Conservation (phyloP, 2,329 filamentous ascomycete species). For the Ophiocordyceps robertsii region DNA sequence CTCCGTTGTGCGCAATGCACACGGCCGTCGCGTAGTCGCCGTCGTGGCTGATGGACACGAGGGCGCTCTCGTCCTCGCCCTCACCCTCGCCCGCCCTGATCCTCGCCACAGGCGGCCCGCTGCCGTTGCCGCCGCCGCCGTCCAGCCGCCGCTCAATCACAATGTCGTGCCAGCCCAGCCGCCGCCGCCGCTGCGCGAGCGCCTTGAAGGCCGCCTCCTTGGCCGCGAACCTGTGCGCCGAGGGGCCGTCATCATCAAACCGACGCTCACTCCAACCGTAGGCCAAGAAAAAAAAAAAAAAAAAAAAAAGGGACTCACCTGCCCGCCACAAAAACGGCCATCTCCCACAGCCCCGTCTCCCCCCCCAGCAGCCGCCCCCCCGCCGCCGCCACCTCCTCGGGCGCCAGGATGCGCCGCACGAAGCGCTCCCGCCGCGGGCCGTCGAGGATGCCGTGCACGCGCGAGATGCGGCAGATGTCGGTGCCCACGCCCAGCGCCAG, state of each 20-base stretch:
- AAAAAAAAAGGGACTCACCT: slow-evolving; percentile 11
- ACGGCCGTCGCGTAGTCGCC: slow-evolving; percentile 65
- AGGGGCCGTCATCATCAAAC: not conserved
- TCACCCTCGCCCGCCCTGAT: slow-evolving; percentile 17
- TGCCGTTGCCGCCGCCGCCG: slow-evolving; percentile 14
- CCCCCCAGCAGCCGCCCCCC: not conserved
- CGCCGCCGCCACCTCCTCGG: slow-evolving; percentile 14
- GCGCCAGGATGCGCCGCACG: slow-evolving; percentile 31
- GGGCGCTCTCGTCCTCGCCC: slow-evolving; percentile 37
- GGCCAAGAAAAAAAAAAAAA: no score
- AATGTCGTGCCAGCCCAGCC: slow-evolving; percentile 50
- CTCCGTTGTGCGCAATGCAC: slow-evolving; percentile 34
- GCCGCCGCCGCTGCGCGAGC: slow-evolving; percentile 37
- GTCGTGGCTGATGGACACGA: slow-evolving; percentile 79
- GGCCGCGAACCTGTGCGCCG: slow-evolving; percentile 43
- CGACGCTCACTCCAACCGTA: no score
- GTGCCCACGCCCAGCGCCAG: slow-evolving; percentile 59
- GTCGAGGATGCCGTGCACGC: slow-evolving; percentile 47
- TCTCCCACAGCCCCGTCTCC: slow-evolving; percentile 18
- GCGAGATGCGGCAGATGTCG: slow-evolving; percentile 60
- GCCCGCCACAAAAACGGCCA: slow-evolving; percentile 21
- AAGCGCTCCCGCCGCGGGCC: slow-evolving; percentile 28
- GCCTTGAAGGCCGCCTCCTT: slow-evolving; percentile 69
- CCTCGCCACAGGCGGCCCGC: slow-evolving; percentile 30
- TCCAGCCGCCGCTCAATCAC: slow-evolving; percentile 21